Evolutionary conservation across 371 early-diverging fungal species (phyloP), one percentile per base, ranked within the genome.

Genomic region (Entomophthora muscae): DNA sequence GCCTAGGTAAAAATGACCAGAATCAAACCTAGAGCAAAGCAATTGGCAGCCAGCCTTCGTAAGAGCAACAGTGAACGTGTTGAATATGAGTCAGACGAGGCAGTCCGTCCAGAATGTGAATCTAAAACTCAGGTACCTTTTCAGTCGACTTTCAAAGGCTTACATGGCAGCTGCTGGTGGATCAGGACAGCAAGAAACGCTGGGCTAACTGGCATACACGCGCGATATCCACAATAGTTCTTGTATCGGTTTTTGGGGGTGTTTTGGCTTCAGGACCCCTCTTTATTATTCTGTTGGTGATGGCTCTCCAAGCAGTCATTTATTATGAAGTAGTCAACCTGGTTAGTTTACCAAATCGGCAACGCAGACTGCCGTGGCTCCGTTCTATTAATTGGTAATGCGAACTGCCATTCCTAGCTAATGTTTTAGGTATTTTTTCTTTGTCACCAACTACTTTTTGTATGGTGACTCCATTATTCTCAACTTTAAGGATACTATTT

Each of bases 391-490:
- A 94, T 70, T 93, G 92, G 90, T 89, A 86, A 61, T 69, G 31
- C 13, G 53, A 24, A 12, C 32, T 31, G n/a, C 54, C 75, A 76
- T 65, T 22, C 58, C 26, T 5, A 42, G 3, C 23, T 21, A 52
- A 22, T 58, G 33, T 55, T 56, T 31, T 51, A 59, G 82, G 83
- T 90, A 89, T 71, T 89, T 87, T 67, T 73, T 97, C 64, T 72
- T 84, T 33, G 80, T 84, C 57, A 88, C 91, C 31, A 87, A 90
- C 72, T 95, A 93, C 71, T 95, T 86, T 65, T 76, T 96, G 53
- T 96, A 92, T 66, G 95, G 95, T 42, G 91, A 93, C 76, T 87
- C 89, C 60, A 76, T 93, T 63, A 90, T 93, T 64, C 84, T 88
- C 63, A 85, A 88, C 68, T 95, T 86, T 72, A 86, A 86, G 68